Conservation (phyloP, 768 basidiomycete species). For the Amanita fuliginea region DNA sequence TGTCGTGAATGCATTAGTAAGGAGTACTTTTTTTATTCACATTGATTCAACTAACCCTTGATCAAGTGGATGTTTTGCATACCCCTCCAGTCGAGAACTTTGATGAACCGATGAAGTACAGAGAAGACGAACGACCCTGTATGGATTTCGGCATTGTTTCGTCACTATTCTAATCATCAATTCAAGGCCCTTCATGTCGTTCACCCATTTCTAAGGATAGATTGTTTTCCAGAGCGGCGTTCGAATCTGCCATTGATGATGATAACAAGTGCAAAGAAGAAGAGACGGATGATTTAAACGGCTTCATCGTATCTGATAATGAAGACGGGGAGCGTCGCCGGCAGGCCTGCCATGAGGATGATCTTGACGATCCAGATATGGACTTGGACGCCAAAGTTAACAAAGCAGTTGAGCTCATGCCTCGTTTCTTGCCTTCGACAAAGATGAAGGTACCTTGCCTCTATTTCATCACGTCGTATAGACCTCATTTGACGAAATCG, state of each 20-base stretch:
- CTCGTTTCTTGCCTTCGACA: conserved; percentile 54
- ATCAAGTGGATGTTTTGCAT: conserved; percentile 33
- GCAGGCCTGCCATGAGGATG: conserved; percentile 34
- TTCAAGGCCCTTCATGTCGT: conserved; percentile 52
- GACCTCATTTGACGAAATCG: background rate
- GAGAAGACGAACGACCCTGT: conserved; percentile 41
- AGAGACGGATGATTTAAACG: conserved; percentile 14
- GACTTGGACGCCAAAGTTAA: conserved; percentile 20
- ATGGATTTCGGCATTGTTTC: conserved; percentile 11
- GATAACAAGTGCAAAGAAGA: conserved; percentile 19
- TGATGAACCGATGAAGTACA: conserved; percentile 24
- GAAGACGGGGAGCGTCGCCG: conserved; percentile 15
- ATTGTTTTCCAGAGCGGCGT: conserved; percentile 45
- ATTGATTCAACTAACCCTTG: background rate
- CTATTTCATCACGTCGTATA: background rate
- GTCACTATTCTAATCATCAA: background rate
- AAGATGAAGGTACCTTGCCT: conserved; percentile 53
- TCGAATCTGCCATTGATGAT: conserved; percentile 48
- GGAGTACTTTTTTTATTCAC: conserved; percentile 8
- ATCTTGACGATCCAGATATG: conserved; percentile 35
- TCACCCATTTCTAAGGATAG: conserved; percentile 30
- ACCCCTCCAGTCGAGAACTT: conserved; percentile 21
- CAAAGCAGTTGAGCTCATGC: conserved; percentile 33
- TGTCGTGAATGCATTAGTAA: conserved; percentile 49
- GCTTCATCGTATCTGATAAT: conserved; percentile 9